Conservation (phyloP, 805 yeast genomes). For the Candida parachauliodes region DNA sequence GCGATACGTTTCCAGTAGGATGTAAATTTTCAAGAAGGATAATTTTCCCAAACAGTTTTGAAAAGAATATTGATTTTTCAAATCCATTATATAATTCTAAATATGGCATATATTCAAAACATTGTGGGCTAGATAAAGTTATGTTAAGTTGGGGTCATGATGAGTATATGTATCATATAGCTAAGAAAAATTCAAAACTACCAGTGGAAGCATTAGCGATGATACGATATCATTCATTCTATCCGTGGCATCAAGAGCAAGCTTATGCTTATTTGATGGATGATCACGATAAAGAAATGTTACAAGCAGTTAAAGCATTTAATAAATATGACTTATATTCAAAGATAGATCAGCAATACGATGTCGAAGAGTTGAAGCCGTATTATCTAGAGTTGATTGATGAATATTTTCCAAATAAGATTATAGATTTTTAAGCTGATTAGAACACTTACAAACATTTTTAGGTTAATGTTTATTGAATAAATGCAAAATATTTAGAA, state of each 20-base stretch:
- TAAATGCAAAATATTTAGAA: too few relatives aligned
- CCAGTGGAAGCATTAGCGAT: constrained; percentile 69
- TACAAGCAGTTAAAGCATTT: constrained; percentile 61
- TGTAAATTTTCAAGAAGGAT: constrained; percentile 59
- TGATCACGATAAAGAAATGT: constrained; percentile 56
- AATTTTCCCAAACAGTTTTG: constrained; percentile 58
- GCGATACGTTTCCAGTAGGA: constrained; percentile 76
- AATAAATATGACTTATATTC: constrained; percentile 69
- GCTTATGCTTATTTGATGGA: constrained; percentile 65
- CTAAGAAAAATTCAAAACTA: constrained; percentile 57
- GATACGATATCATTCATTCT: constrained; percentile 72
- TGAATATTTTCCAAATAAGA: constrained; percentile 58
- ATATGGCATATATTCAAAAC: constrained; percentile 60
- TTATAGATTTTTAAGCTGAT: constrained; percentile 57
- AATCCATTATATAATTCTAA: constrained; percentile 66
- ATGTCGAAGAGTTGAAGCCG: constrained; percentile 49
- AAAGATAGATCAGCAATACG: constrained; percentile 47
- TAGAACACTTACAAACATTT: too few relatives aligned
- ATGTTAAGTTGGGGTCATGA: constrained; percentile 81
- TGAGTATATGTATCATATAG: constrained; percentile 72
- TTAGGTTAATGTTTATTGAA: too few relatives aligned
- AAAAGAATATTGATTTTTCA: constrained; percentile 53
- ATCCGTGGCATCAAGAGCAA: constrained; percentile 73
- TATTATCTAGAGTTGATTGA: constrained; percentile 63
- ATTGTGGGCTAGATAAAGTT: constrained; percentile 66